Evolutionary conservation across 495 filamentous ascomycete species (phyloP).

Genomic region (Podospora australis): DNA sequence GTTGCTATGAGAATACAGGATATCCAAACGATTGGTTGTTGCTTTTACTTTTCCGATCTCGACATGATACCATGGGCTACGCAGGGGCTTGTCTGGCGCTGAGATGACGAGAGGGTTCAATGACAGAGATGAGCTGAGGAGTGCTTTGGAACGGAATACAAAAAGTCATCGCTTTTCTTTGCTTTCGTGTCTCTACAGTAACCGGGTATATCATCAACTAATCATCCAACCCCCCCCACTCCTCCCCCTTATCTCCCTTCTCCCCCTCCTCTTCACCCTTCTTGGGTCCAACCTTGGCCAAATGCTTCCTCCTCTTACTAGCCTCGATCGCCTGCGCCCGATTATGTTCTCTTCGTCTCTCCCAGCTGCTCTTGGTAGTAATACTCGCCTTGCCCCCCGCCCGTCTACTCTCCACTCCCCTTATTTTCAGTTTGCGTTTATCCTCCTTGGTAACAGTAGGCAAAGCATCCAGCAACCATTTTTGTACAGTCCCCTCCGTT

Average conservation of each 20-base stretch:
- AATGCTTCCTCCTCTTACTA: constrained; percentile 55
- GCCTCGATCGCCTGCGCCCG: constrained; percentile 65
- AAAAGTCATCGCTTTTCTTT: not conserved
- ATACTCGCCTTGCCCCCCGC: constrained; percentile 52
- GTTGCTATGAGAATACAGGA: too few species aligned
- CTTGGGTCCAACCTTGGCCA: constrained; percentile 21
- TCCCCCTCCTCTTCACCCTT: constrained; percentile 32
- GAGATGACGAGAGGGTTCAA: not conserved
- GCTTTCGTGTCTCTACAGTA: not conserved
- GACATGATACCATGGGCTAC: too few species aligned
- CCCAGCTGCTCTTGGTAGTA: constrained; percentile 88
- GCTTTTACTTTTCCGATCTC: too few species aligned
- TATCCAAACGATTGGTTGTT: too few species aligned
- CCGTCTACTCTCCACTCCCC: constrained; percentile 73
- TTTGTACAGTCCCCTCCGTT: constrained; percentile 50
- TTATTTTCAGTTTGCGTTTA: constrained; percentile 71
- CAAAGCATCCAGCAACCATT: constrained; percentile 85
- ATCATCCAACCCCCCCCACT: constrained; percentile 61
- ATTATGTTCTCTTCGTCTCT: constrained; percentile 70
- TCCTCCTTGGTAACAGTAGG: constrained; percentile 76
- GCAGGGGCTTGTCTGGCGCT: too few species aligned
- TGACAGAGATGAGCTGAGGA: not conserved
- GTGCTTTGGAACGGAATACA: not conserved
- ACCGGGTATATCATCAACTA: constrained; percentile 11
- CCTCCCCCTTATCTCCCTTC: constrained; percentile 33